Evolutionary conservation across 768 basidiomycete genomes (phyloP).

Genomic region (Clathrus columnatus): DNA sequence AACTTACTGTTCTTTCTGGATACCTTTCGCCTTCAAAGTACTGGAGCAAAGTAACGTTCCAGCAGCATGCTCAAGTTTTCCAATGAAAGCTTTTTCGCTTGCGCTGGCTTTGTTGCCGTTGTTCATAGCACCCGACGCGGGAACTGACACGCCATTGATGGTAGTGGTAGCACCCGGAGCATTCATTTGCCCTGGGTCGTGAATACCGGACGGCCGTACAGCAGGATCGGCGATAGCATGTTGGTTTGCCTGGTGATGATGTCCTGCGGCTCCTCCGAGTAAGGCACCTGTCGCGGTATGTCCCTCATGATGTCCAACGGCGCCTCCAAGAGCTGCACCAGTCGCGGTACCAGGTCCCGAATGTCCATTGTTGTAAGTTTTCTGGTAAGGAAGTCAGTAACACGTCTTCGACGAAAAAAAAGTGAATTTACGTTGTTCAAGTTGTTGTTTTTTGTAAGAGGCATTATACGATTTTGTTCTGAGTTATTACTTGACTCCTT

Average conservation of each 20-base stretch:
- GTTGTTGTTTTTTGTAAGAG: neutral
- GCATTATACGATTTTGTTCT: neutral
- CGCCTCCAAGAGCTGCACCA: neutral
- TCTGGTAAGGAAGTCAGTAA: neutral
- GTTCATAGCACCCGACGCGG: neutral
- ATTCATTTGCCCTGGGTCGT: neutral
- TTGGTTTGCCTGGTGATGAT: neutral
- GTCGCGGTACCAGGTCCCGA: neutral
- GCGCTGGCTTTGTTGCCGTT: neutral
- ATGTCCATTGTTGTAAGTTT: neutral
- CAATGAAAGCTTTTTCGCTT: slow-evolving; percentile 27
- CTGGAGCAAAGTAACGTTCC: slow-evolving; percentile 38
- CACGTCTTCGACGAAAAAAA: too few relatives aligned
- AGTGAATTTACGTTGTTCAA: neutral
- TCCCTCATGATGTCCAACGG: neutral
- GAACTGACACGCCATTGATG: neutral
- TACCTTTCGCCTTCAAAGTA: slow-evolving; percentile 38
- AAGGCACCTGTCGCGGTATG: neutral
- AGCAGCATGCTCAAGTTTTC: slow-evolving; percentile 40
- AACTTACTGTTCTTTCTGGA: slow-evolving; percentile 38
- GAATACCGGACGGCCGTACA: neutral
- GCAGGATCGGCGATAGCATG: too few relatives aligned
- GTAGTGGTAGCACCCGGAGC: neutral
- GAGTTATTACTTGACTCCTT: too few relatives aligned
- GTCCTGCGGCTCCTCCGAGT: neutral